Conservation (phyloP, 371 early-diverging fungal species). For the Mortierella sp. region DNA sequence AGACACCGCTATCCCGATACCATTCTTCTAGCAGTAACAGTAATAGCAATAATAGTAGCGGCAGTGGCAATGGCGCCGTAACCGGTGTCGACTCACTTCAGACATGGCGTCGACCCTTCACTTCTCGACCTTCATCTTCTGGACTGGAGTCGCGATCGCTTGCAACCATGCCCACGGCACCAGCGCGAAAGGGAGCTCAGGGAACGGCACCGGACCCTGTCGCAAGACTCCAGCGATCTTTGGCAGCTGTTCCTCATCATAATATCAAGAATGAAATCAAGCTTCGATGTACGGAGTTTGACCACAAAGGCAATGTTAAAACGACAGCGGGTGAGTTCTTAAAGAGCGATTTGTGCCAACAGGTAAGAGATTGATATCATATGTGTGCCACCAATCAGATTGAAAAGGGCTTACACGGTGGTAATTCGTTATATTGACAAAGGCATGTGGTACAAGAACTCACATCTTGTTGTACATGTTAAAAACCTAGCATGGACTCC, state of each 20-base stretch:
- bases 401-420: not conserved
- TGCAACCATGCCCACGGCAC: conserved; percentile 41
- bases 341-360: conserved; percentile 81
- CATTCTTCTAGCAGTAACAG: conserved; percentile 11
- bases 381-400: not conserved
- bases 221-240: conserved; percentile 34
- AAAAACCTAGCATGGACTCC: conserved; percentile 68
- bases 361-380: conserved; percentile 19
- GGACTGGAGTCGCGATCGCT: conserved; percentile 25
- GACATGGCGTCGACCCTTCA: conserved; percentile 39
- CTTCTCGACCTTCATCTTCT: conserved; percentile 6
- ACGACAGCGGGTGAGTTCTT: conserved; percentile 82
- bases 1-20: conserved; percentile 14
- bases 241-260: conserved; percentile 48
- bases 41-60: conserved; percentile 8
- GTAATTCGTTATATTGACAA: not conserved
- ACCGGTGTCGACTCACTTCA: conserved; percentile 23
- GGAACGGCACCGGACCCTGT: conserved; percentile 20
- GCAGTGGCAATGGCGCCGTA: not conserved
- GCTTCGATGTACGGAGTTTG: conserved; percentile 75
- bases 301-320: conserved; percentile 76
- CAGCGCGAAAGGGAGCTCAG: conserved; percentile 22
- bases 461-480: not conserved
- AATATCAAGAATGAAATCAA: conserved; percentile 58
- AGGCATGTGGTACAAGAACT: not conserved